phyloP scores from a whole-genome alignment of 2,329 filamentous ascomycete species.

The Aspergillus luchuensis region DNA sequence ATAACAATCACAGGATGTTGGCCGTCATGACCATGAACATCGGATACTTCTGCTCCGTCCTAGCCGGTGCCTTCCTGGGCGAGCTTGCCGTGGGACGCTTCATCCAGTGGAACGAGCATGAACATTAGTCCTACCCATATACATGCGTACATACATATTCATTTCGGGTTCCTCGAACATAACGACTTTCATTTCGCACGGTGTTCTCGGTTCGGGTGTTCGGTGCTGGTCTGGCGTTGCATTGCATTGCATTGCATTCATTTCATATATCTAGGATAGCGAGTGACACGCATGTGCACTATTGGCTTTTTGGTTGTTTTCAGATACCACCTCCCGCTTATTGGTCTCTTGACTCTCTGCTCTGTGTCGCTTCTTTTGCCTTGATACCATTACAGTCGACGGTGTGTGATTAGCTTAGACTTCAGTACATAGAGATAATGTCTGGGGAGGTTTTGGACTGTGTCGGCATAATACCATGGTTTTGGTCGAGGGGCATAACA shows the following conservation, averaged over 20 bases:
- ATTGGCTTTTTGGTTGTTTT: background rate
- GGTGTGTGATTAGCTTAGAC: too few relatives aligned
- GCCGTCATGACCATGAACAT: slow-evolving; percentile 89
- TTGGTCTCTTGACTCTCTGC: too few relatives aligned
- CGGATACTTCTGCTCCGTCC: slow-evolving; percentile 79
- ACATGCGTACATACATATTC: background rate
- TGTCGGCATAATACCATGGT: too few relatives aligned
- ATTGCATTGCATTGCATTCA: background rate
- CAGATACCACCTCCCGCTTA: background rate
- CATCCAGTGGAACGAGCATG: slow-evolving; percentile 42
- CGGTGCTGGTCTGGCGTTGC: background rate
- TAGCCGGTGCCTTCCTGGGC: slow-evolving; percentile 79
- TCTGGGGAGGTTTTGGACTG: too few relatives aligned
- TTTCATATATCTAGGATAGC: too few relatives aligned
- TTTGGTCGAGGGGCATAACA: too few relatives aligned
- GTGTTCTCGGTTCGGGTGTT: background rate
- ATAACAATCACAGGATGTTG: slow-evolving; percentile 67
- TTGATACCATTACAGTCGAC: too few relatives aligned
- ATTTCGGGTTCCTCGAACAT: background rate
- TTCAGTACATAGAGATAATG: too few relatives aligned
- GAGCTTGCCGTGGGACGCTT: slow-evolving; percentile 79
- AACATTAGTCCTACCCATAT: slow-evolving; percentile 23
- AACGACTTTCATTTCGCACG: background rate
- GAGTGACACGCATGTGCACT: too few relatives aligned
- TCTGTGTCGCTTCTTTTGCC: too few relatives aligned